Conservation (phyloP, 108 stramenopile species). For the Nannochloropsis oceanica region DNA sequence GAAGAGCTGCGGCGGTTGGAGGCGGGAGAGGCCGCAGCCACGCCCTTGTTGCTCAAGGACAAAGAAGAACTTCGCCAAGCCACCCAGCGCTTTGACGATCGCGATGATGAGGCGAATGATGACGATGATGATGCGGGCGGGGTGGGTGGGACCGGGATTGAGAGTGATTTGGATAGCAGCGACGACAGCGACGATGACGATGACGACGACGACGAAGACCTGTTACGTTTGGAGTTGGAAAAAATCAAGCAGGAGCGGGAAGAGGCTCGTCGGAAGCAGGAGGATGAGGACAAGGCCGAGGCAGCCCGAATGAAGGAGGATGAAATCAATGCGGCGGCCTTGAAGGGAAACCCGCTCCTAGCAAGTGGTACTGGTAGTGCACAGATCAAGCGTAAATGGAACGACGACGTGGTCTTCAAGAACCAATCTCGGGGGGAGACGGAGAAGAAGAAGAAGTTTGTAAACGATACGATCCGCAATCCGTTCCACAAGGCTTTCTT, state of each 20-base stretch:
- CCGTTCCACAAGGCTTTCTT: conserved; percentile 33
- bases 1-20: background rate
- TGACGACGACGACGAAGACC: conserved; percentile 40
- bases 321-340: conserved; percentile 12
- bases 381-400: conserved; percentile 39
- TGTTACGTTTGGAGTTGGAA: conserved; percentile 36
- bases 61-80: background rate
- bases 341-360: conserved; percentile 16
- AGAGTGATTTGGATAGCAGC: conserved; percentile 30
- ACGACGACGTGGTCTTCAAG: conserved; percentile 43
- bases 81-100: background rate
- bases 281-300: conserved; percentile 35
- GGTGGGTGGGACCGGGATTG: conserved; percentile 9
- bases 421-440: conserved; percentile 38
- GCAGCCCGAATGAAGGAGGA: conserved; percentile 13
- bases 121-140: conserved; percentile 15
- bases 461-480: conserved; percentile 39
- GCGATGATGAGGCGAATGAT: conserved; percentile 10
- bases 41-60: background rate
- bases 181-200: conserved; percentile 36
- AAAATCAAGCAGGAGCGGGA: conserved; percentile 38
- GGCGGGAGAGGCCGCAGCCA: background rate
- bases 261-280: conserved; percentile 5
- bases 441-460: conserved; percentile 41
- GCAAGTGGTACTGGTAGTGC: conserved; percentile 7